Evolutionary conservation across 441 rosid species (phyloP).

Genomic region (Codiaeum variegatum): DNA sequence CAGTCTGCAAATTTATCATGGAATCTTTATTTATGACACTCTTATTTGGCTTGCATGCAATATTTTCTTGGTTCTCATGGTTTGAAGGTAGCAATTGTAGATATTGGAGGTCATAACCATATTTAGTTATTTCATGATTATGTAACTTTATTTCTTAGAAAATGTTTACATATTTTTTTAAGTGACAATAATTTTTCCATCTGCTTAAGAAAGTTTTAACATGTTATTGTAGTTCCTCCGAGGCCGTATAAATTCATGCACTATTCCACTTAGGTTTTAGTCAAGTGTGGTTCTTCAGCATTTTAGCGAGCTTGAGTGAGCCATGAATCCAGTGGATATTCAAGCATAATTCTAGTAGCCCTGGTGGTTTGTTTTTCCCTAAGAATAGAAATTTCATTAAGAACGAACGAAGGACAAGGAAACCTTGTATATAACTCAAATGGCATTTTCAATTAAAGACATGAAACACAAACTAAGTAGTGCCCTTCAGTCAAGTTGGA

Average conservation of each 20-base stretch:
- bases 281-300: not conserved
- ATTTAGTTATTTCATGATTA: not conserved
- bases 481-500: not conserved
- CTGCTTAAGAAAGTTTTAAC: not conserved
- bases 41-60: not conserved
- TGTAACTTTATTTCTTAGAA: not conserved
- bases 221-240: not conserved
- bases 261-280: not conserved
- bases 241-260: not conserved
- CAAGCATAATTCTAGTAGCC: not conserved
- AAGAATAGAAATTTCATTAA: not conserved
- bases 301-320: not conserved
- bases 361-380: not conserved
- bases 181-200: not conserved
- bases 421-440: not conserved
- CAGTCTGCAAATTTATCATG: not conserved
- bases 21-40: not conserved
- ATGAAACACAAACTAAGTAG: not conserved
- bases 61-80: not conserved
- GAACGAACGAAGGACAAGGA: too few species aligned
- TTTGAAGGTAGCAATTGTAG: not conserved
- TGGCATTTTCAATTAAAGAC: not conserved
- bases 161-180: not conserved
- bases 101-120: not conserved
- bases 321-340: not conserved